Conservation (phyloP, 768 basidiomycete genomes). For the Collybia sordida region DNA sequence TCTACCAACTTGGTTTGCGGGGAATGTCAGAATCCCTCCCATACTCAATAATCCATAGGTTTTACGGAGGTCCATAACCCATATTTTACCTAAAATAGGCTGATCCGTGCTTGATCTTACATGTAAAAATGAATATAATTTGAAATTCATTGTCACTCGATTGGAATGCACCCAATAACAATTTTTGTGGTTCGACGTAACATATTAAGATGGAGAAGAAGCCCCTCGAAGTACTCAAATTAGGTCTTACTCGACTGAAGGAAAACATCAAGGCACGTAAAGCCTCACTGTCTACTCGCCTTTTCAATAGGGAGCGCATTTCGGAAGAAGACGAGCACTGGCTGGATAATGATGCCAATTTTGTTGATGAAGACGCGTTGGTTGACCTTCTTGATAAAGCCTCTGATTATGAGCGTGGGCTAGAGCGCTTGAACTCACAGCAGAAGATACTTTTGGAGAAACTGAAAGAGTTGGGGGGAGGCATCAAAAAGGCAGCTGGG, state of each 20-base stretch:
- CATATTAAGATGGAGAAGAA: conserved; percentile 6
- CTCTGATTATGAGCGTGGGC: conserved; percentile 18
- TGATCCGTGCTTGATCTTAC: too few species aligned
- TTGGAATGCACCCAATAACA: background rate
- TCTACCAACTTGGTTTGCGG: conserved; percentile 8
- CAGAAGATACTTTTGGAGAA: conserved; percentile 6
- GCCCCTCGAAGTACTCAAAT: conserved; percentile 6
- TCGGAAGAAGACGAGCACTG: conserved; percentile 17
- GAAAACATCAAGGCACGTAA: conserved; percentile 3
- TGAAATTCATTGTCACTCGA: background rate
- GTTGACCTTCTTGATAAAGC: conserved; percentile 18
- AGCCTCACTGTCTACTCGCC: conserved; percentile 2
- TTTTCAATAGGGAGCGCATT: conserved; percentile 8
- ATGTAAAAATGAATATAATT: background rate
- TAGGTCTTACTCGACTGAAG: conserved; percentile 7
- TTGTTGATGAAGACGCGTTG: conserved; percentile 16
- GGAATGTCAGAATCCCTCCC: conserved; percentile 3
- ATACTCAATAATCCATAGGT: conserved; percentile 12
- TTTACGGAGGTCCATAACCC: conserved; percentile 8
- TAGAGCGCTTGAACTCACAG: conserved; percentile 7
- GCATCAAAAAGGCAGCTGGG: background rate
- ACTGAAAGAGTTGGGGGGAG: too few species aligned
- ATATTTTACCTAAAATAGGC: background rate
- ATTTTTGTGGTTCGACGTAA: background rate
- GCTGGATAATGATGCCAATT: conserved; percentile 17